Conservation (phyloP, 1,139 yeast genomes). For the Magnusiomyces suaveolens region DNA sequence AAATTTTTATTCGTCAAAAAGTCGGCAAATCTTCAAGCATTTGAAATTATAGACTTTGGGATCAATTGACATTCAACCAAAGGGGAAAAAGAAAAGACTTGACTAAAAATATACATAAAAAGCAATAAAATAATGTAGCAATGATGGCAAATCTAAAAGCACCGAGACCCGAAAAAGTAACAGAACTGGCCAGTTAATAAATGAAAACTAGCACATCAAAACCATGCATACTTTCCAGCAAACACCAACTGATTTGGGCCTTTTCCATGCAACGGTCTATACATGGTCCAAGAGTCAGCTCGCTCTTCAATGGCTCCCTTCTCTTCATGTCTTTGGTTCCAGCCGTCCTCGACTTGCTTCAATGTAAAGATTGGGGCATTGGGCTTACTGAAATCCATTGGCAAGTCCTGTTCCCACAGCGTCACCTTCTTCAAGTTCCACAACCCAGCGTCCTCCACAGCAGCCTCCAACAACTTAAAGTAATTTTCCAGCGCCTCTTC, state of each 20-base stretch:
- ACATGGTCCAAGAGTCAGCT: conserved; percentile 27
- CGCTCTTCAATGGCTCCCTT: conserved; percentile 9
- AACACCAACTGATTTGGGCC: conserved; percentile 15
- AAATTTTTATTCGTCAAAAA: too few species aligned
- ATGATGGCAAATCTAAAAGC: too few species aligned
- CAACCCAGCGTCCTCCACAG: conserved; percentile 21
- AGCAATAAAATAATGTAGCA: too few species aligned
- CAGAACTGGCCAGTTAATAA: too few species aligned
- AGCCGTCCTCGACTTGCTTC: background rate
- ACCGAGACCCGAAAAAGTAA: too few species aligned
- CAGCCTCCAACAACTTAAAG: conserved; percentile 21
- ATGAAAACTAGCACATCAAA: background rate
- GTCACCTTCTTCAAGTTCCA: conserved; percentile 21
- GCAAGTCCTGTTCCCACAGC: conserved; percentile 26
- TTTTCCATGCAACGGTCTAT: conserved; percentile 13
- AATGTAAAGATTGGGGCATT: background rate
- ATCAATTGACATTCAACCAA: too few species aligned
- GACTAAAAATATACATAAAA: too few species aligned
- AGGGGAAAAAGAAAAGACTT: too few species aligned
- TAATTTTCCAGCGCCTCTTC: conserved; percentile 13
- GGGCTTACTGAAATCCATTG: conserved; percentile 6
- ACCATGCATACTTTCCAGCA: conserved; percentile 29
- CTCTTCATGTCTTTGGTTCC: background rate
- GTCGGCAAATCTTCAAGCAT: too few species aligned
- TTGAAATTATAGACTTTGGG: too few species aligned